These are phyloP conservation scores for Aspergillus fructus DNA, from an alignment of 2,329 filamentous ascomycete genomes.

Conservation along the genomic window DNA sequence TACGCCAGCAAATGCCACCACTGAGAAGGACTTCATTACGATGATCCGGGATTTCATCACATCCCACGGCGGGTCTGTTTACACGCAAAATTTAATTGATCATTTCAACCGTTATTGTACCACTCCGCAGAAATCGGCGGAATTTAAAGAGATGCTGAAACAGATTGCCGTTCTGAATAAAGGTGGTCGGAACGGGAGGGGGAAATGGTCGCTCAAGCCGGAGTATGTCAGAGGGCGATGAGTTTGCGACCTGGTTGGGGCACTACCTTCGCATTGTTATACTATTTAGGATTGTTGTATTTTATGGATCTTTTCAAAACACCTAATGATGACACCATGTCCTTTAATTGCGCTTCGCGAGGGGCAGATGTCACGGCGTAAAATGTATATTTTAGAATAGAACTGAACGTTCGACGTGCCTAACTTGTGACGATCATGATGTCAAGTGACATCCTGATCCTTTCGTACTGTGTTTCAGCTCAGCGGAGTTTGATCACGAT, in stretches of 20 bases:
- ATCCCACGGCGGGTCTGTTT: slow-evolving; percentile 73
- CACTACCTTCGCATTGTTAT: neutral
- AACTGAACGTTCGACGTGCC: neutral
- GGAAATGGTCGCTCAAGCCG: slow-evolving; percentile 60
- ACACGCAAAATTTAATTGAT: slow-evolving; percentile 82
- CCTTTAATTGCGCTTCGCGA: neutral
- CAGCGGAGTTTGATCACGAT: neutral
- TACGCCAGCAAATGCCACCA: slow-evolving; percentile 42
- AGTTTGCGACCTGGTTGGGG: neutral
- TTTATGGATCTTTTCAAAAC: neutral
- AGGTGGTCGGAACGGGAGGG: slow-evolving; percentile 48
- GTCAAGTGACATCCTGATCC: slow-evolving; percentile 1
- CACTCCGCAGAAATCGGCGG: slow-evolving; percentile 65
- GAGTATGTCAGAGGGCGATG: slow-evolving; percentile 45
- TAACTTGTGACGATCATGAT: slow-evolving; percentile 13
- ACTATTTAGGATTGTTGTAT: neutral
- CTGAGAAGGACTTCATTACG: slow-evolving; percentile 63
- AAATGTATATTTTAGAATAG: no score
- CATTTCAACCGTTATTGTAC: slow-evolving; percentile 83
- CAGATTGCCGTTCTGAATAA: slow-evolving; percentile 70
- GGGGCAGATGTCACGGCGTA: neutral
- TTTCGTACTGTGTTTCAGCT: neutral
- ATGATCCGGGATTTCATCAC: slow-evolving; percentile 78
- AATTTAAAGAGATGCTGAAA: slow-evolving; percentile 80
- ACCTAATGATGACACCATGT: neutral